Percentiles rank a stretch among this genome's conserved stretches.
phyloP scores from a whole-genome alignment of 768 basidiomycete species.

The Naganishia vishniacii region DNA sequence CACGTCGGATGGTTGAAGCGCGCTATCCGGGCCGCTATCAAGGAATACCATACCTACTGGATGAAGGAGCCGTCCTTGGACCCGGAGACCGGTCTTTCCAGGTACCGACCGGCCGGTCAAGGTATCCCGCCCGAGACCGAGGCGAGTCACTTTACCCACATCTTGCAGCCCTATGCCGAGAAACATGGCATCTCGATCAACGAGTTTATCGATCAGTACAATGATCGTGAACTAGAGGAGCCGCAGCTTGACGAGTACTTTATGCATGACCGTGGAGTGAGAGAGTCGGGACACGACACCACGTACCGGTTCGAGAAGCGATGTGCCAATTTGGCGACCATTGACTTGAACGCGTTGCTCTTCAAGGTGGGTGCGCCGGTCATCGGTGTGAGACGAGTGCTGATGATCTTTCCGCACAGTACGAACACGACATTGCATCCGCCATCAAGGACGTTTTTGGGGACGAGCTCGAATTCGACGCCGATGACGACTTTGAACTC shows the following conservation, averaged over 20 bases:
- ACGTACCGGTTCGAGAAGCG: conserved; percentile 96
- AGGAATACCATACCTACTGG: conserved; percentile 98
- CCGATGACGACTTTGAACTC: conserved; percentile 86
- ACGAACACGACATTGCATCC: conserved; percentile 96
- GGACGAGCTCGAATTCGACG: conserved; percentile 82
- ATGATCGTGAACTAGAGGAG: conserved; percentile 72
- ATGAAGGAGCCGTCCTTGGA: conserved; percentile 90
- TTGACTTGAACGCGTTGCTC: conserved; percentile 87
- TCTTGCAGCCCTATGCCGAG: conserved; percentile 86
- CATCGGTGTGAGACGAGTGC: not conserved
- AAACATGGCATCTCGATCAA: conserved; percentile 88
- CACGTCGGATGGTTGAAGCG: conserved; percentile 90
- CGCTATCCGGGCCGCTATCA: conserved; percentile 94
- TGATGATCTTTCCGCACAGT: conserved; percentile 48
- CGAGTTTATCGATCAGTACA: conserved; percentile 96
- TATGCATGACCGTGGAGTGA: conserved; percentile 89
- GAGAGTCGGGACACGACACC: conserved; percentile 94
- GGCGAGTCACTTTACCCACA: conserved; percentile 94
- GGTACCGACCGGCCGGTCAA: conserved; percentile 85
- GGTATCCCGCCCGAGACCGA: conserved; percentile 99
- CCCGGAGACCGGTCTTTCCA: conserved; percentile 84
- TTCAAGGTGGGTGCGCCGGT: conserved; percentile 59
- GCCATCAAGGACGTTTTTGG: conserved; percentile 93
- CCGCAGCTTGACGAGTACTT: conserved; percentile 94
- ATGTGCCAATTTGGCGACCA: conserved; percentile 91